These are phyloP conservation scores for Favolaschia claudopus DNA, from an alignment of 768 basidiomycete species.

Conservation along the genomic window DNA sequence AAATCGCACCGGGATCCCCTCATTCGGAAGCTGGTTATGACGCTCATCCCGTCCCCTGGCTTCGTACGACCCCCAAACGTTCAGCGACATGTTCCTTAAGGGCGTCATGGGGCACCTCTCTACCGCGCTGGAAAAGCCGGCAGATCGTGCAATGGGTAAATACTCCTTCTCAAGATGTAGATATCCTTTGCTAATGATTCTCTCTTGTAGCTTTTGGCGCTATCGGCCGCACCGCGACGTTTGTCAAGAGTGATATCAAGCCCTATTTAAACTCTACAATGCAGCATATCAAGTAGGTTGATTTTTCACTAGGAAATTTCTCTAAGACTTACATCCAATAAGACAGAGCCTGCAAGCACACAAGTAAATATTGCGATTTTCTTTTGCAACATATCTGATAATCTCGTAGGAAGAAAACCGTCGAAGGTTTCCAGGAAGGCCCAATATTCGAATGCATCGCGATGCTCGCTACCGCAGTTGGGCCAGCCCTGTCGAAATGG, in stretches of 20 bases:
- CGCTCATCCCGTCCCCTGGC: constrained; percentile 95
- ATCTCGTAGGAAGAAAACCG: constrained; percentile 76
- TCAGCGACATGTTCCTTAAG: constrained; percentile 90
- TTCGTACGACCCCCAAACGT: constrained; percentile 92
- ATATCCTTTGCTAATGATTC: constrained; percentile 19
- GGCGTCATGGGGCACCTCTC: constrained; percentile 93
- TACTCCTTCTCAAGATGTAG: not conserved
- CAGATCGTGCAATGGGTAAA: constrained; percentile 87
- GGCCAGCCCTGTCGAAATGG: constrained; percentile 93
- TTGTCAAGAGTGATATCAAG: constrained; percentile 95
- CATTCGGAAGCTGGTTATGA: constrained; percentile 94
- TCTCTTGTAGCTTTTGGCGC: constrained; percentile 82
- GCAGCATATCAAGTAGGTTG: constrained; percentile 71
- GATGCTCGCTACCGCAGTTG: constrained; percentile 94
- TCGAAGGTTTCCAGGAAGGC: constrained; percentile 90
- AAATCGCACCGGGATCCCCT: constrained; percentile 86
- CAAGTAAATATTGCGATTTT: constrained; percentile 61
- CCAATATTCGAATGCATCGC: constrained; percentile 98
- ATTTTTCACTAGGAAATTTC: not conserved
- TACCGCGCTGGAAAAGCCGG: constrained; percentile 86
- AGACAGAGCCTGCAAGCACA: constrained; percentile 79
- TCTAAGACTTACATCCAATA: not conserved
- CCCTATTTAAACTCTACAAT: constrained; percentile 94
- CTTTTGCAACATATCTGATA: not conserved
- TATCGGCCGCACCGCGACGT: constrained; percentile 92